Percentiles rank a stretch among this genome's conserved stretches.
These are phyloP conservation scores for Bolboschoenoplectus hybrid DNA, from an alignment of 202 grass and related monocot species.

Conservation along the genomic window DNA sequence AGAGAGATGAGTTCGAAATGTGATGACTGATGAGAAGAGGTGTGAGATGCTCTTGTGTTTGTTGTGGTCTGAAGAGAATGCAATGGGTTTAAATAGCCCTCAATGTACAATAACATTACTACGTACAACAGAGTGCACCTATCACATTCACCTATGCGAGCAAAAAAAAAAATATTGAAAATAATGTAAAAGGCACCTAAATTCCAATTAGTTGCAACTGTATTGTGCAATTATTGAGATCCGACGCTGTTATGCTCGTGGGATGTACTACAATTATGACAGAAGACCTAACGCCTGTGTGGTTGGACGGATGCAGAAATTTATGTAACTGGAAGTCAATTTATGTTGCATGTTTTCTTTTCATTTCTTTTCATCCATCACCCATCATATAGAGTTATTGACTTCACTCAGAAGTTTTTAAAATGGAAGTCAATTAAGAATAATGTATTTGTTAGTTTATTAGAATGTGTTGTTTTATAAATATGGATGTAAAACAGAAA, in stretches of 20 bases:
- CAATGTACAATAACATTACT: not conserved
- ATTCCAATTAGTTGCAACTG: not conserved
- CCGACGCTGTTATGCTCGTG: not conserved
- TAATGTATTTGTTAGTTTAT: no score
- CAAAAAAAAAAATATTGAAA: not conserved
- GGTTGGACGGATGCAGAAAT: not conserved
- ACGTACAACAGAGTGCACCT: no score
- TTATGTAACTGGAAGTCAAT: no score
- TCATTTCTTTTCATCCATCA: no score
- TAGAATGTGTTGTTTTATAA: no score
- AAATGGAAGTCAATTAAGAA: no score
- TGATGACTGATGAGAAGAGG: not conserved
- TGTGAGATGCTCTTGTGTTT: not conserved
- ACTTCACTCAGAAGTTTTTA: no score
- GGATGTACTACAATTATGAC: not conserved
- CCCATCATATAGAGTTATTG: no score
- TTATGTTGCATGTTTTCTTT: no score
- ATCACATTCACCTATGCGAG: not conserved
- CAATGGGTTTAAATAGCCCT: not conserved
- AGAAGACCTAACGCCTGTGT: not conserved
- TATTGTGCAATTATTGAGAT: conserved; percentile 1
- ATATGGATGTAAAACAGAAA: no score
- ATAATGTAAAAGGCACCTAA: not conserved
- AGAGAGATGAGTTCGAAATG: not conserved
- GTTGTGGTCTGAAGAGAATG: conserved; percentile 6